Evolutionary conservation across 1,284 basidiomycete species (phyloP), one percentile per base, ranked within the genome.

Genomic region (Microbotryomycetes sp.): DNA sequence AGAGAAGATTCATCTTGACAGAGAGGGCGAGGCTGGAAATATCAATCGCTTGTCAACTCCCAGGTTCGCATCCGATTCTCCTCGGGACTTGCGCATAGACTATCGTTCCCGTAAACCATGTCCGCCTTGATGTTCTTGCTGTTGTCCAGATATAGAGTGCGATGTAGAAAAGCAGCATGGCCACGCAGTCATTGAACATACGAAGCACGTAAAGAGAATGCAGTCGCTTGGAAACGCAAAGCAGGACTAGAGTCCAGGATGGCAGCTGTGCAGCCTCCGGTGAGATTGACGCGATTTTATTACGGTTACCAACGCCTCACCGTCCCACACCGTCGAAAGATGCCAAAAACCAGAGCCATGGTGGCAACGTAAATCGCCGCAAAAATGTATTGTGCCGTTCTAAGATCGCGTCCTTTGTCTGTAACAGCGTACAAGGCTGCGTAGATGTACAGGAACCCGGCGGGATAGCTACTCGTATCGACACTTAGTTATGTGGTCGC

Each of bases 111-210:
- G 83, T 52, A 46, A 81, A 80, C 72, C 87, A 86, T 53, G 79
- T 76, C 21, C 81, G 80, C 23, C 31, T n/a, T 7, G n/a, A 16
- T 7, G 16, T 29, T 13, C 18, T 13, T 52, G n/a, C 21, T 11
- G 5, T 23, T 0, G 55, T 54, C 26, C 59, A 69, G 0, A 54
- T 79, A 73, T 67, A 70, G 2, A 69, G n/a, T 0, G 75, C 69
- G 0, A 69, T 56, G 63, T 81, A 81, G 24, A 81, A 64, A 6
- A 78, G 65, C 18, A 88, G 74, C 50, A 90, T 84, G 1, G 88
- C 84, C 83, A 93, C 85, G 62, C 90, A 91, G 73, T 98, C 96
- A 73, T 97, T 97, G 80, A 99, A 99, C 30, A 98, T 79, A 7
- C 96, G 83, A 51, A 99, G 79, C 24, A 88, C 83, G 74, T 87